Base-by-base conservation (phyloP, 208 protist genomes). In the Eutreptiella sp. region DNA sequence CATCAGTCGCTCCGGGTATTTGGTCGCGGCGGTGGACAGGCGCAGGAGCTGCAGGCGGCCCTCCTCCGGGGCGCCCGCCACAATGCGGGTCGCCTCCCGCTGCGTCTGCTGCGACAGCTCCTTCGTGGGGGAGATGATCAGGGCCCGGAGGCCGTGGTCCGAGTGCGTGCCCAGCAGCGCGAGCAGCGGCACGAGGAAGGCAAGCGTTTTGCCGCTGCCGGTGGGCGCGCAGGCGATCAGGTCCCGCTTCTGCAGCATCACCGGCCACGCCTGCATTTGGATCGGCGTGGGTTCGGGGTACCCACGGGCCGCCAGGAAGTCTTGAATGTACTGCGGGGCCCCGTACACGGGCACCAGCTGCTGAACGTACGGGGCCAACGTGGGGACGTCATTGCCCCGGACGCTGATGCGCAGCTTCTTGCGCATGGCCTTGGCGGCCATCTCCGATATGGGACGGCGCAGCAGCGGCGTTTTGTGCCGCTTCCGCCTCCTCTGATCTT, bases 71-170 rank as follows among this genome's bases (percentile, higher is more conserved):
- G 31, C 9, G 11, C 28, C 5, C 5, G 5, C 43, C 3, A 32
- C 5, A 41, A 32, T 19, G 21, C 38, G 26, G 19, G 16, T 81
- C n/a, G 82, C 82, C 73, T 92, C 86, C 29, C 86, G 68, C 68
- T 89, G 80, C 38, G 96, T 97, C 77, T 98, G 95, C 70, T 87
- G 69, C 7, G 93, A 90, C 26, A 98, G 76, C 68, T 98, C 94
- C 53, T 87, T 72, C 26, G 95, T 97, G n/a, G 94, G 95, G 1
- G 83, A 80, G 31, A 98, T 73, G 27, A 98, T 84, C 27, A 98
- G 68, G 26, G 86, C 92, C 26, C 91, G 77, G 11, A 95, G 81
- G 35, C 88, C 88, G 23, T 59, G 53, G 34, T 78, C 77, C n/a
- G n/a, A n/a, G 28, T 78, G 67, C 26, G 83, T 74, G 48, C 84